Percentiles rank a stretch among this genome's conserved stretches.
These are phyloP conservation scores for Ampelocalamus luodianensis DNA, from an alignment of 176 grass and related monocot genomes.

Conservation along the genomic window DNA sequence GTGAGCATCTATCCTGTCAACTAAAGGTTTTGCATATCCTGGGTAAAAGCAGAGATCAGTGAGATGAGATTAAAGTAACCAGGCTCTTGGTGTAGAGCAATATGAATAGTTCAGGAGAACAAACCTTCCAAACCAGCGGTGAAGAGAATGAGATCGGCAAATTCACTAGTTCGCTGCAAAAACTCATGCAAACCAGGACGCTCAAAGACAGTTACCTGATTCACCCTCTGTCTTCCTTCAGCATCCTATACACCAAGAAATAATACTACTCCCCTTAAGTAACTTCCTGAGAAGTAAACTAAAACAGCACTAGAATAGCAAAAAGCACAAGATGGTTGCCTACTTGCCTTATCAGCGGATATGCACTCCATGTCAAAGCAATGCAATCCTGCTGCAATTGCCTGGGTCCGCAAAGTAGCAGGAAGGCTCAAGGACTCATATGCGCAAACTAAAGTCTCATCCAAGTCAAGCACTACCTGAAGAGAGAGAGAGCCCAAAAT, in stretches of 20 bases:
- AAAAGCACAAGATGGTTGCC: background rate
- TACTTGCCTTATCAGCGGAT: slow-evolving; percentile 68
- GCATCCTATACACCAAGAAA: slow-evolving; percentile 65
- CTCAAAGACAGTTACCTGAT: slow-evolving; percentile 86
- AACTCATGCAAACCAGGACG: slow-evolving; percentile 92
- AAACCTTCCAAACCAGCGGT: slow-evolving; percentile 95
- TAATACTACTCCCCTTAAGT: slow-evolving; percentile 24
- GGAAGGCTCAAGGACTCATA: slow-evolving; percentile 81
- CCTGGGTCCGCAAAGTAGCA: slow-evolving; percentile 56
- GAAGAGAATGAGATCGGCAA: slow-evolving; percentile 94
- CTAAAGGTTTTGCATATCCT: slow-evolving; percentile 89
- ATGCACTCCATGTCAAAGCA: slow-evolving; percentile 84
- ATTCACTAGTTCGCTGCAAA: slow-evolving; percentile 72
- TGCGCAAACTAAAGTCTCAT: slow-evolving; percentile 81
- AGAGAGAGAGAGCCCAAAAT: slow-evolving; percentile 16
- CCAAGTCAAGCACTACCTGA: slow-evolving; percentile 94
- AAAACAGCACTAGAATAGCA: background rate
- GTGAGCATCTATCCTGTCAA: slow-evolving; percentile 86
- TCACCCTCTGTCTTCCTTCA: slow-evolving; percentile 77
- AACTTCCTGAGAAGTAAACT: background rate
- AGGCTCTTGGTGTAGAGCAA: background rate
- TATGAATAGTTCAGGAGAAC: slow-evolving; percentile 5
- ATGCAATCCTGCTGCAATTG: slow-evolving; percentile 68
- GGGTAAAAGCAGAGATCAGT: slow-evolving; percentile 30
- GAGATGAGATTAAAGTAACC: slow-evolving; percentile 21